A percentile compares a stretch with the other conserved stretches of the same genome.
These are phyloP conservation scores for Lachnellula suecica DNA, from an alignment of 2,329 filamentous ascomycete genomes.

Conservation along the genomic window DNA sequence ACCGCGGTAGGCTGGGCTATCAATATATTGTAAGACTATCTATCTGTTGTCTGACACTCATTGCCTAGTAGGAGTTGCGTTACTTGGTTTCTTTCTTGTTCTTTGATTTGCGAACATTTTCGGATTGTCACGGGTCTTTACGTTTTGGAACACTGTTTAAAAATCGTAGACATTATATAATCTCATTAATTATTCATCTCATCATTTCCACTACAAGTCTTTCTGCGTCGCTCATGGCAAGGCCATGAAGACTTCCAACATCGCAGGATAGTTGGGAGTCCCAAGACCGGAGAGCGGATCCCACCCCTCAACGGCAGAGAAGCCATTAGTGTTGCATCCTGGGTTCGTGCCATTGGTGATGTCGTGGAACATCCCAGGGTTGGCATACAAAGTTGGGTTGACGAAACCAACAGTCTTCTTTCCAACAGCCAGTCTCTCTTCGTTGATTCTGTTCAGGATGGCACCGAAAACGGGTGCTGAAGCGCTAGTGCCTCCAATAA, in stretches of 20 bases:
- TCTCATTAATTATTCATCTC: neutral
- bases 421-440: constrained; percentile 36
- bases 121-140: no score
- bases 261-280: neutral
- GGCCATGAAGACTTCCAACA: neutral
- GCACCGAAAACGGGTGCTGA: constrained; percentile 38
- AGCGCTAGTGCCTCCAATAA: constrained; percentile 49
- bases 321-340: constrained; percentile 31
- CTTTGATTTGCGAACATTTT: no score
- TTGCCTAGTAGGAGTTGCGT: no score
- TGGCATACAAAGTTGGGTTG: constrained; percentile 37
- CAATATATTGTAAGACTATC: no score
- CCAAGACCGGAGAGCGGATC: constrained; percentile 4
- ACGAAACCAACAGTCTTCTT: constrained; percentile 41
- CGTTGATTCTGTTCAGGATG: constrained; percentile 41
- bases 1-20: no score
- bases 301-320: constrained; percentile 31
- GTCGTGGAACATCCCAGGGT: constrained; percentile 28
- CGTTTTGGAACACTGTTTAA: no score
- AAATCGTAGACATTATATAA: no score
- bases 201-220: neutral
- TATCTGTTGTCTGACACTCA: no score
- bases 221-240: neutral
- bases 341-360: constrained; percentile 27
- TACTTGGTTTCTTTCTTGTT: neutral